Percentiles rank a stretch among this genome's conserved stretches.
Conservation (phyloP, 768 basidiomycete species). For the Termitomyces sp. region DNA sequence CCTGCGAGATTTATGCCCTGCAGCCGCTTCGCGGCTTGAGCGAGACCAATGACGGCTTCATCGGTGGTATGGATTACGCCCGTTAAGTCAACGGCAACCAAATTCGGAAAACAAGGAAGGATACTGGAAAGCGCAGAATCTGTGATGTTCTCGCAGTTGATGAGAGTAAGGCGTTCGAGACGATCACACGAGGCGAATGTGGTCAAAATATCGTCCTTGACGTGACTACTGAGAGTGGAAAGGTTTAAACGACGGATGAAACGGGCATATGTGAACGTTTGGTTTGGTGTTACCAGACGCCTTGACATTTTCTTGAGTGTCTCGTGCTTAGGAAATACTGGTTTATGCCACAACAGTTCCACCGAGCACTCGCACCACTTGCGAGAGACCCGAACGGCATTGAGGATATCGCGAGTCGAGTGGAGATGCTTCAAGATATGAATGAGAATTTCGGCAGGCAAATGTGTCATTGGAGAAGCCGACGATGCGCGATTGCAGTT, state of each 20-base stretch:
- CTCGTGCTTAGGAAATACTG: constrained; percentile 60
- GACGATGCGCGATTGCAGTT: constrained; percentile 16
- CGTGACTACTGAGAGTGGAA: constrained; percentile 56
- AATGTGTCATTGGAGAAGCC: constrained; percentile 53
- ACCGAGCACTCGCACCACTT: constrained; percentile 96
- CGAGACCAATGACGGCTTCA: constrained; percentile 64
- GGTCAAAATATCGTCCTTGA: constrained; percentile 70
- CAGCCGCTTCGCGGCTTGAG: constrained; percentile 61
- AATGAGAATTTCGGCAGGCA: constrained; percentile 91
- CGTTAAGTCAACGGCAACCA: constrained; percentile 84
- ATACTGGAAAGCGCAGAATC: constrained; percentile 57
- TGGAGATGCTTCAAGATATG: constrained; percentile 86
- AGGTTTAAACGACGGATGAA: constrained; percentile 94
- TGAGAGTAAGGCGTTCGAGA: constrained; percentile 85
- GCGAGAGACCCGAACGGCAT: constrained; percentile 75
- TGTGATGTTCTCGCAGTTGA: constrained; percentile 67
- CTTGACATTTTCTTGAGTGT: constrained; percentile 77
- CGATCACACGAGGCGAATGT: constrained; percentile 70
- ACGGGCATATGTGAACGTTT: constrained; percentile 81
- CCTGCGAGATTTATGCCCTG: constrained; percentile 91
- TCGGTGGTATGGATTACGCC: constrained; percentile 68
- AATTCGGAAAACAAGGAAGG: constrained; percentile 63
- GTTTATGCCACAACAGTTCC: constrained; percentile 92
- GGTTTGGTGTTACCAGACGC: constrained; percentile 55
- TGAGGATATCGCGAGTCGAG: constrained; percentile 65